Evolutionary conservation across 2,329 filamentous ascomycete genomes (phyloP), one percentile per base, ranked within the genome.

Genomic region (Fusarium oxysporum): DNA sequence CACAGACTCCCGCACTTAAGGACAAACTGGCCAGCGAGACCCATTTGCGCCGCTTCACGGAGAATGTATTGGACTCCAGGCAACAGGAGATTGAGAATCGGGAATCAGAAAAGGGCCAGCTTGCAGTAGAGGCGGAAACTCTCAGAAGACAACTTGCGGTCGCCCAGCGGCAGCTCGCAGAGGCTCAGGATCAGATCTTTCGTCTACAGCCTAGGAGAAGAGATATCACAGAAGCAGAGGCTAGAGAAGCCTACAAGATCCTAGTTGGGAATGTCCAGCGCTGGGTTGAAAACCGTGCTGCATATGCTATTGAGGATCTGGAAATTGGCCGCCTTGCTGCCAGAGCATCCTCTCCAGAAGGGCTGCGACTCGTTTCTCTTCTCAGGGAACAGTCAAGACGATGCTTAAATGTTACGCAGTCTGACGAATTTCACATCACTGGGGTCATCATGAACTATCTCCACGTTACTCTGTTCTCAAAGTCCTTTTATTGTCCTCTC

Each of bases 391-490:
- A 82, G 13, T 81, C 80, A 5, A 80, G 79, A 44, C 75, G 79
- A 25, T 80, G 78, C 54, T 60, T 83, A 32, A 76, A 62, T 30
- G 67, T 79, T 28, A 75, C 77, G 23, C 73, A 80, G 56, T 77
- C 80, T 25, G 81, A 83, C 41, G 80, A 81, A 62, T 80, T 81
- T 58, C 81, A 82, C 51, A 77, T 82, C 51, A 79, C 79, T 40
- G 80, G 78, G 14, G 72, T 78, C 41, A 81, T 83, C 57, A 82
- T 82, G 81, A 81, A 82, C 68, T 82, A 82, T 63, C 73, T 83
- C 14, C 80, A 80, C 74, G 66, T 81, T 33, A 79, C 75, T 4
- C 65, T 83, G 33, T 83, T 82, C 58, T 73, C 80, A 28, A 82
- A 79, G 59, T 78, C 80, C 1, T 83, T 83, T 62, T 83, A 83